Percentiles rank a stretch among this genome's conserved stretches.
Evolutionary conservation across 2,329 filamentous ascomycete genomes (phyloP).

Genomic region (Talaromyces sp.): DNA sequence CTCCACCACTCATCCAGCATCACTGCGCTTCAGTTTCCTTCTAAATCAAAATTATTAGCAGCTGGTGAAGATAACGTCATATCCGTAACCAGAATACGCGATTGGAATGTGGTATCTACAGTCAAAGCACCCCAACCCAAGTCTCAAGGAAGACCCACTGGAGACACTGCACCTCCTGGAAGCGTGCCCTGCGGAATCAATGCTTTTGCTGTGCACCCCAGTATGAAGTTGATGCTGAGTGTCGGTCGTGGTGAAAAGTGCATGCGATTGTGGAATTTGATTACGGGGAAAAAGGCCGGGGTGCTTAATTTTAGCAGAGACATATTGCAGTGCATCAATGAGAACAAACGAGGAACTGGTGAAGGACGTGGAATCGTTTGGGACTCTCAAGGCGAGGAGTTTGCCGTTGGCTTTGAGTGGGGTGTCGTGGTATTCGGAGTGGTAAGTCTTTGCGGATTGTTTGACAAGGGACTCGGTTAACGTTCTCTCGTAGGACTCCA

Average conservation of each 20-base stretch:
- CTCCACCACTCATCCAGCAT: slow-evolving; percentile 82
- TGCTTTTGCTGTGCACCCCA: slow-evolving; percentile 91
- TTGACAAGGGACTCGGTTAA: slow-evolving; percentile 1
- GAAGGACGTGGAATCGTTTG: slow-evolving; percentile 80
- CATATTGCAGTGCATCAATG: slow-evolving; percentile 68
- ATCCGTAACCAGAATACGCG: slow-evolving; percentile 76
- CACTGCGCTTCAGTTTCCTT: slow-evolving; percentile 75
- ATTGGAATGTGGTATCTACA: slow-evolving; percentile 81
- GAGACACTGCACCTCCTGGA: slow-evolving; percentile 80
- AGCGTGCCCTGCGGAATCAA: slow-evolving; percentile 84
- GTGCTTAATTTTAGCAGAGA: slow-evolving; percentile 78
- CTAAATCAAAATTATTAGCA: slow-evolving; percentile 80
- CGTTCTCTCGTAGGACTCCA: slow-evolving; percentile 58
- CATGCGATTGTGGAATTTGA: slow-evolving; percentile 93
- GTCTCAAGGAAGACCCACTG: slow-evolving; percentile 71
- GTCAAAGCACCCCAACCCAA: slow-evolving; percentile 88
- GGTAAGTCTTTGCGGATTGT: slow-evolving; percentile 31
- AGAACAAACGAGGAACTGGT: slow-evolving; percentile 69
- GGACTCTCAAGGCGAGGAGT: slow-evolving; percentile 73
- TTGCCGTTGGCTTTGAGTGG: slow-evolving; percentile 82
- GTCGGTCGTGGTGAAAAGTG: slow-evolving; percentile 84
- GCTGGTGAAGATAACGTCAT: slow-evolving; percentile 87
- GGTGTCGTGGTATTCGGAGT: slow-evolving; percentile 81
- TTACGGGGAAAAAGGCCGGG: slow-evolving; percentile 92
- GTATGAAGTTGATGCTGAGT: slow-evolving; percentile 93